Base-by-base conservation (phyloP, 1,139 yeast genomes). In the Zygoascus sp. region DNA sequence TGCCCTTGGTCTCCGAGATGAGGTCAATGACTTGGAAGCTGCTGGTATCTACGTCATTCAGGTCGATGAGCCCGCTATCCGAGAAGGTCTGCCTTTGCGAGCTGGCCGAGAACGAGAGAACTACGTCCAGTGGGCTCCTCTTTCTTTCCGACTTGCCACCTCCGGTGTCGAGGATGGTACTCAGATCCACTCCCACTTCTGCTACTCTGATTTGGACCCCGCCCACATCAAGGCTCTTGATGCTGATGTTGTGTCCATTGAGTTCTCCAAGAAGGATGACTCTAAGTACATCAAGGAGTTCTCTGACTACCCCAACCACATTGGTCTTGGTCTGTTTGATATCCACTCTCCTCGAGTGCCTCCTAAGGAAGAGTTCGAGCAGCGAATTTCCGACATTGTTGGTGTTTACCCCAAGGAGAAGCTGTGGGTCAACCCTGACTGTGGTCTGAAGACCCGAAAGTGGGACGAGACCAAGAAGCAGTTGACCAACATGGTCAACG, bases 341-440 rank as follows among this genome's bases (percentile, higher is more conserved):
- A 92, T 92, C 66, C 98, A 92, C 83, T 92, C 98, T 56, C 98
- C 98, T 76, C 90, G 98, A 81, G 88, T 92, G 66, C 98, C 98
- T 67, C 90, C 97, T 51, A 85, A 83, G 75, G 89, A 85, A 68
- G 98, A 92, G 77, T 90, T 92, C 74, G 83, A 88, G 70, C 75
- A 83, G 69, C 89, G 96, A 78, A 87, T 92, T 67, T 82, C 81
- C 67, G 95, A 88, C 70, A 90, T 92, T 78, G 79, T 92, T 74
- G 88, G 89, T 77, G 94, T 86, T 56, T 92, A 90, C 80, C 96
- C 97, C 70, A 94, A 94, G 68, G 86, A 86, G 71, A 90, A 90
- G 76, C 86, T 92, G 82, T 92, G 97, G 97, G 94, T 92, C 68
- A 92, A 92, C 94, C 98, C 98, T 67, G 98, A 92, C 79, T 92